Evolutionary conservation across 2,329 filamentous ascomycete genomes (phyloP).

Genomic region (Aspergillus costaricaensis): DNA sequence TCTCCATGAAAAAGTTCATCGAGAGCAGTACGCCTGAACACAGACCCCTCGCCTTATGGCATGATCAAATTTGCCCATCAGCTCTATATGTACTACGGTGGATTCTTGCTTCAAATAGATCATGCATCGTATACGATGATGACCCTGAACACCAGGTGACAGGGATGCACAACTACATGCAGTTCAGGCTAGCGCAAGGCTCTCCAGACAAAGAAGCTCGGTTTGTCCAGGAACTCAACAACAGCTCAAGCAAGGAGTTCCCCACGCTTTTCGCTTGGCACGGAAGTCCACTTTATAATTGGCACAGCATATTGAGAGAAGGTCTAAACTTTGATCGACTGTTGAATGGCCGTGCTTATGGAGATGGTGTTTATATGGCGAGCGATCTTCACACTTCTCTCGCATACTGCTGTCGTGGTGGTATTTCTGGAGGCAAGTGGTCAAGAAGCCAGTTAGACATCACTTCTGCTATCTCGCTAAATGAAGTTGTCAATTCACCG

Average conservation of each 20-base stretch:
- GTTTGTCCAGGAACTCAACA: constrained; percentile 66
- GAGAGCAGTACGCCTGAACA: constrained; percentile 15
- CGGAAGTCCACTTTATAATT: constrained; percentile 73
- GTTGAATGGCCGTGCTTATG: constrained; percentile 68
- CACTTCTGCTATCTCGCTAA: constrained; percentile 66
- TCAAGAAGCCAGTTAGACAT: constrained; percentile 66
- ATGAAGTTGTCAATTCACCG: constrained; percentile 80
- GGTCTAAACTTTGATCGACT: constrained; percentile 71
- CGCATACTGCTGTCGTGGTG: too few species aligned
- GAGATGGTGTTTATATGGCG: constrained; percentile 82
- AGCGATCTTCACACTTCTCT: constrained; percentile 58
- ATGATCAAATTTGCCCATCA: constrained; percentile 63
- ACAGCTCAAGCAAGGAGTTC: constrained; percentile 46
- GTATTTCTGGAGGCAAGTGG: constrained; percentile 52
- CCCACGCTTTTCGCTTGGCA: constrained; percentile 87
- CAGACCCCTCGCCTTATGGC: constrained; percentile 54
- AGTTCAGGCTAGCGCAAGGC: constrained; percentile 87
- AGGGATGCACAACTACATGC: constrained; percentile 68
- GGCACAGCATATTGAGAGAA: constrained; percentile 85
- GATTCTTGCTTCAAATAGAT: constrained; percentile 88
- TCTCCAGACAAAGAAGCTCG: constrained; percentile 81
- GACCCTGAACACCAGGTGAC: constrained; percentile 55
- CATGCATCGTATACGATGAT: constrained; percentile 74
- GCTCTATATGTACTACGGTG: constrained; percentile 73
- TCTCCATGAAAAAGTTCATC: constrained; percentile 50